Evolutionary conservation across 1,284 basidiomycete genomes (phyloP).

Genomic region (Cutaneotrichosporon cyanovorans): DNA sequence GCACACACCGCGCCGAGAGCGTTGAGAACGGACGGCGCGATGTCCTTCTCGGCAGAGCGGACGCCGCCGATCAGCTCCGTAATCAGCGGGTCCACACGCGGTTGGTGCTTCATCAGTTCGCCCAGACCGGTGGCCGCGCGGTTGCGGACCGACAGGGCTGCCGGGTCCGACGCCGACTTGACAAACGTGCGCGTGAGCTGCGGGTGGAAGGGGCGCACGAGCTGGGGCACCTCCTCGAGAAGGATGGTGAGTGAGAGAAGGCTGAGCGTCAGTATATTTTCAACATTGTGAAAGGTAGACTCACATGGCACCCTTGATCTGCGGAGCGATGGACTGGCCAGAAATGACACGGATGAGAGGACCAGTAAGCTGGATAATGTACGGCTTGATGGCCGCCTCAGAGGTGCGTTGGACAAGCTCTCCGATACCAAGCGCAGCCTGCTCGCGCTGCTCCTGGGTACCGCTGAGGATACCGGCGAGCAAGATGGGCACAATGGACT

Average conservation of each 20-base stretch:
- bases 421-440: conserved; percentile 88
- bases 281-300: conserved; percentile 11
- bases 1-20: conserved; percentile 71
- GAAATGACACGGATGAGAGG: conserved; percentile 91
- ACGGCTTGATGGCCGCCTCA: conserved; percentile 85
- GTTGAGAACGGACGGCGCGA: conserved; percentile 65
- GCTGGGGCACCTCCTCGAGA: conserved; percentile 72
- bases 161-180: conserved; percentile 79
- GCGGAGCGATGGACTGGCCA: conserved; percentile 76
- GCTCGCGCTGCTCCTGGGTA: conserved; percentile 59
- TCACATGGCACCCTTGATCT: conserved; percentile 77
- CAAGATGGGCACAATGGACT: conserved; percentile 79
- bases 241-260: conserved; percentile 72
- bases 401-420: conserved; percentile 88
- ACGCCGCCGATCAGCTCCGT: conserved; percentile 62
- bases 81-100: conserved; percentile 59
- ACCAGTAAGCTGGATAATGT: conserved; percentile 92
- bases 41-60: conserved; percentile 58
- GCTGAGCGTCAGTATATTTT: conserved; percentile 17
- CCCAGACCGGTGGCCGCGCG: conserved; percentile 79
- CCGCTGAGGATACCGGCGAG: conserved; percentile 62
- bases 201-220: conserved; percentile 97
- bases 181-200: conserved; percentile 95
- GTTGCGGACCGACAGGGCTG: conserved; percentile 69
- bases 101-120: conserved; percentile 82